phyloP scores from a whole-genome alignment of 2,329 filamentous ascomycete species.

The Cytospora piceicola region DNA sequence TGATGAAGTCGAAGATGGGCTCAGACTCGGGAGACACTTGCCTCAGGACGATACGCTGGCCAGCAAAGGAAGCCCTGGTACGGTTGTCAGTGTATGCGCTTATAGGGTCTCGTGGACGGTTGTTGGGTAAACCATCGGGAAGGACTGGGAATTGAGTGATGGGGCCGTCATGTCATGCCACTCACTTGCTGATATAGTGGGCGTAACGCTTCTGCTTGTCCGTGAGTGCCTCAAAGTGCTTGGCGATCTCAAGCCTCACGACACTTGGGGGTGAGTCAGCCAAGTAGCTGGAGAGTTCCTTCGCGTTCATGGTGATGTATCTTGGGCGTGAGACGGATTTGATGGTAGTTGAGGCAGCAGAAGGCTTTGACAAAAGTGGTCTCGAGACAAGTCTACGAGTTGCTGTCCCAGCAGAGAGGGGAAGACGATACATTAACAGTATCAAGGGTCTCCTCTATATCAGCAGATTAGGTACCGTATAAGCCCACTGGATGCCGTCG shows the following conservation, averaged over 20 bases:
- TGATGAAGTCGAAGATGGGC: constrained; percentile 78
- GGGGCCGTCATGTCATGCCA: background rate
- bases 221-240: constrained; percentile 81
- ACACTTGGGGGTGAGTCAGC: constrained; percentile 89
- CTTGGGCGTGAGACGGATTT: constrained; percentile 28
- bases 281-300: constrained; percentile 75
- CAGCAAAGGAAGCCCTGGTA: constrained; percentile 72
- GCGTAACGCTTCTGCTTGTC: constrained; percentile 87
- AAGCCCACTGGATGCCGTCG: constrained; percentile 13
- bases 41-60: constrained; percentile 76
- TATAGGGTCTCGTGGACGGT: background rate
- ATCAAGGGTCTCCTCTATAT: constrained; percentile 13
- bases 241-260: constrained; percentile 86
- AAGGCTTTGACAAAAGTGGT: constrained; percentile 1
- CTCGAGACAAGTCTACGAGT: constrained; percentile 28
- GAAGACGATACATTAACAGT: constrained; percentile 30
- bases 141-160: background rate
- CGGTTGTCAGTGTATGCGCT: constrained; percentile 7
- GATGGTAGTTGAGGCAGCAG: background rate
- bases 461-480: constrained; percentile 1
- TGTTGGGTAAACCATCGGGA: background rate
- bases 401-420: constrained; percentile 25
- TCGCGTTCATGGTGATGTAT: constrained; percentile 56
- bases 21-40: constrained; percentile 84
- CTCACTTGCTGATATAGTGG: constrained; percentile 82